Evolutionary conservation across 495 filamentous ascomycete genomes (phyloP).

Genomic region (Thermothielavioides terrestris): DNA sequence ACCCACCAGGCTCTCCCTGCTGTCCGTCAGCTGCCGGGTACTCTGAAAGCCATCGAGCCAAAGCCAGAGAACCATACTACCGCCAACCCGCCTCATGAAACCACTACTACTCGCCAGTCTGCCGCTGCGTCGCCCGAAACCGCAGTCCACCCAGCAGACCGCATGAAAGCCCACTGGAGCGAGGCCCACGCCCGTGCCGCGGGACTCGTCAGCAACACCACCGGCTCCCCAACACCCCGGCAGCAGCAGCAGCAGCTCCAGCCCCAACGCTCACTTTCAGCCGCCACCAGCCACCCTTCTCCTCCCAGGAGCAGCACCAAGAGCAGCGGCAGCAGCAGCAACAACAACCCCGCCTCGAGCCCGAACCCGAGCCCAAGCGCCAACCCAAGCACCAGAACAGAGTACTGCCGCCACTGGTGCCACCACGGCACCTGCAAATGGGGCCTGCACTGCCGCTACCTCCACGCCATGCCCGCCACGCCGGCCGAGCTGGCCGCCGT

Average conservation of each 20-base stretch:
- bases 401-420: constrained; percentile 40
- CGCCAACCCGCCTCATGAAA: not conserved
- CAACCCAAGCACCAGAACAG: not conserved
- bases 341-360: too few species aligned
- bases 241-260: not conserved
- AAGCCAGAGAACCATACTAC: not conserved
- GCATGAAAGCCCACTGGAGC: constrained; percentile 5
- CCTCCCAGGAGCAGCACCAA: not conserved
- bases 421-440: constrained; percentile 37
- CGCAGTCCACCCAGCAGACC: constrained; percentile 8
- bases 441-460: constrained; percentile 32
- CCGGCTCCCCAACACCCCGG: not conserved
- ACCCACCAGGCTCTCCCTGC: not conserved
- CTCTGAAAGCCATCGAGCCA: not conserved
- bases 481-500: constrained; percentile 27
- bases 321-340: not conserved
- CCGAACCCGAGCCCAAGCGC: not conserved
- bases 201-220: constrained; percentile 1
- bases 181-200: not conserved
- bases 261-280: not conserved
- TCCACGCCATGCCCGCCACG: constrained; percentile 35
- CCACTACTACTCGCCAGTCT: not conserved
- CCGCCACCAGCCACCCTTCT: not conserved
- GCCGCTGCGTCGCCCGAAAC: not conserved
- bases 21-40: not conserved